Percentiles rank a stretch among this genome's conserved stretches.
Conservation (phyloP, 331 rosid species). For the Pyracantha coccinea region DNA sequence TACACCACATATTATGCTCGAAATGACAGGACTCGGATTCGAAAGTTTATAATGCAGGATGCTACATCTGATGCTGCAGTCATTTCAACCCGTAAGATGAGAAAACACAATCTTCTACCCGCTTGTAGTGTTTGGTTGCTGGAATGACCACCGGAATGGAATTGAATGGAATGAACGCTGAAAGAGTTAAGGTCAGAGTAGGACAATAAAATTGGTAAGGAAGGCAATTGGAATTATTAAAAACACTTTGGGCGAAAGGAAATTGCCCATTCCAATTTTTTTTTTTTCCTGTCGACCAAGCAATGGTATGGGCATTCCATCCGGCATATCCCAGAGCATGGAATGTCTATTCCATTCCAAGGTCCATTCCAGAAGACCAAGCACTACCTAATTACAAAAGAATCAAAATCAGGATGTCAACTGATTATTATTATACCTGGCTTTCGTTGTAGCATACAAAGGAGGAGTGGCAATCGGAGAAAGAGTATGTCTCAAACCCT, state of each 20-base stretch:
- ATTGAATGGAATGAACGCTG: background rate
- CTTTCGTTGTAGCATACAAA: conserved; percentile 45
- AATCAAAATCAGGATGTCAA: background rate
- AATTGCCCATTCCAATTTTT: background rate
- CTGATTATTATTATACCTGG: conserved; percentile 15
- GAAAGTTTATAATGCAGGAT: conserved; percentile 61
- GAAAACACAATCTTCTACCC: background rate
- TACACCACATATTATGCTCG: conserved; percentile 79
- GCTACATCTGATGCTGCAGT: conserved; percentile 76
- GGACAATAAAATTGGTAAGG: background rate
- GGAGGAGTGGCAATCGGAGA: conserved; percentile 72
- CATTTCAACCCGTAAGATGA: conserved; percentile 58
- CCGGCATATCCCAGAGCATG: background rate
- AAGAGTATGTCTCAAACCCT: conserved; percentile 45
- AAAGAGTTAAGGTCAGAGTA: background rate
- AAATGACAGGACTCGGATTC: conserved; percentile 55
- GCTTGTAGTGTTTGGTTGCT: background rate
- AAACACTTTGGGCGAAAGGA: background rate
- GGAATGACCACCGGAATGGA: conserved; percentile 3
- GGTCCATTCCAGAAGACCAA: background rate
- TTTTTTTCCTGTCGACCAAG: background rate
- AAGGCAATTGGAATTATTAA: too few species aligned
- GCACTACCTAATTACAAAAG: background rate
- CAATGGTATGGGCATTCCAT: background rate
- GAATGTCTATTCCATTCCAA: conserved; percentile 2